Evolutionary conservation across 2,329 filamentous ascomycete genomes (phyloP).

Genomic region (Myriosclerotinia scirpicola): DNA sequence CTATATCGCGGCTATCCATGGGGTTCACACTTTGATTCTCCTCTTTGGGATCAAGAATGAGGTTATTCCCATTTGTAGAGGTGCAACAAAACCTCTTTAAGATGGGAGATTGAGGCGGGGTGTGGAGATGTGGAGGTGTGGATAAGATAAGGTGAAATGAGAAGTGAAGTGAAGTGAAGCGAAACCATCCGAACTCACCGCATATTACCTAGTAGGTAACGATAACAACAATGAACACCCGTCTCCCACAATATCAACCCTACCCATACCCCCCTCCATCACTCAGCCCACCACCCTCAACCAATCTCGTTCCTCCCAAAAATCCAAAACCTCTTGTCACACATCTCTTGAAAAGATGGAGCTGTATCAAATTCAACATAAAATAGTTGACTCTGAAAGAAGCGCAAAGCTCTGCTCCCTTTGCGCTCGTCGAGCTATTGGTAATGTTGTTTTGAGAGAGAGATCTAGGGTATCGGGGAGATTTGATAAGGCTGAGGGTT

Average conservation of each 20-base stretch:
- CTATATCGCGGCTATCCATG: too few relatives aligned
- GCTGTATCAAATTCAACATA: background rate
- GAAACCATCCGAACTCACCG: too few relatives aligned
- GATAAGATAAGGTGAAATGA: background rate
- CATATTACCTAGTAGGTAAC: too few relatives aligned
- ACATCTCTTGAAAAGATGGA: background rate
- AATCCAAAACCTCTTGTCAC: background rate
- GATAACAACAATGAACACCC: background rate
- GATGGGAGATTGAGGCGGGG: too few relatives aligned
- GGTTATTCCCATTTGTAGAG: background rate
- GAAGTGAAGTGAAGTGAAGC: background rate
- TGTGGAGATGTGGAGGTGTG: background rate
- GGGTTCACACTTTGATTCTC: background rate
- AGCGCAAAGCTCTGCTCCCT: constrained; percentile 1
- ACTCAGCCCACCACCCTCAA: too few relatives aligned
- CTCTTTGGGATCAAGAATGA: background rate
- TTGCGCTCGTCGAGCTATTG: background rate
- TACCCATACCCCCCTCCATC: background rate
- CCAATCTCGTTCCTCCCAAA: background rate
- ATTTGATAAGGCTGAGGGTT: background rate
- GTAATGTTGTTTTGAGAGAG: background rate
- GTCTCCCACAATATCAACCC: background rate
- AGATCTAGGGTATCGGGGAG: background rate
- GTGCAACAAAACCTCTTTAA: constrained; percentile 17
- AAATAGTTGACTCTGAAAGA: background rate